A percentile compares a stretch with the other conserved stretches of the same genome.
Evolutionary conservation across 2,329 filamentous ascomycete genomes (phyloP).

Genomic region (Penicillium oxalicum): DNA sequence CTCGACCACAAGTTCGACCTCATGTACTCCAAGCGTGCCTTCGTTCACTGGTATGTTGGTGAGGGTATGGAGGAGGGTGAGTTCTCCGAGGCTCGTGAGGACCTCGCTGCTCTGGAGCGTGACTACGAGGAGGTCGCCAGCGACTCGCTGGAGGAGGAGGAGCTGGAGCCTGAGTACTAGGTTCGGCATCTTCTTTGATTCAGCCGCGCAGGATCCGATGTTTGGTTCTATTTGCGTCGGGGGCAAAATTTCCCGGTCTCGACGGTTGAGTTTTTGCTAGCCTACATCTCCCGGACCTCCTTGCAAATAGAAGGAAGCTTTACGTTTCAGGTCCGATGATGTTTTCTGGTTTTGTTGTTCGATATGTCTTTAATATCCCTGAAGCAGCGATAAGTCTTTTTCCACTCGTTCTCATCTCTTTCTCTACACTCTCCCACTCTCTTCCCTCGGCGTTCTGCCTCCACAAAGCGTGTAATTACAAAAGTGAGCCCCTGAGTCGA

Average conservation of each 20-base stretch:
- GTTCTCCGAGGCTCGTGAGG: conserved; percentile 98
- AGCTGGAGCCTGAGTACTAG: conserved; percentile 90
- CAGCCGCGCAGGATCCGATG: conserved; percentile 13
- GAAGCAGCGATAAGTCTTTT: conserved; percentile 34
- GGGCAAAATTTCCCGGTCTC: conserved; percentile 19
- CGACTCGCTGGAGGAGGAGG: conserved; percentile 81
- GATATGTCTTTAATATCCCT: conserved; percentile 39
- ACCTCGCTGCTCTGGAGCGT: conserved; percentile 93
- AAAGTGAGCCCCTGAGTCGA: conserved; percentile 5
- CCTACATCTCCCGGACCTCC: conserved; percentile 21
- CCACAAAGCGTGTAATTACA: conserved; percentile 20
- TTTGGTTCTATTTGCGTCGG: conserved; percentile 19
- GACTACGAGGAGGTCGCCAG: conserved; percentile 98
- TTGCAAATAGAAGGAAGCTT: conserved; percentile 36
- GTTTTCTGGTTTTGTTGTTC: conserved; percentile 32
- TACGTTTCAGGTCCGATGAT: conserved; percentile 31
- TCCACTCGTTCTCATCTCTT: conserved; percentile 26
- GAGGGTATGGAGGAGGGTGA: conserved; percentile 99
- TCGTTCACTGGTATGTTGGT: conserved; percentile 99
- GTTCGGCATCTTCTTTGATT: conserved; percentile 20
- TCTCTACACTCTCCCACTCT: not conserved
- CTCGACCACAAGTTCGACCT: conserved; percentile 98
- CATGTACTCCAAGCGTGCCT: conserved; percentile 99
- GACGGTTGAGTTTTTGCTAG: conserved; percentile 20
- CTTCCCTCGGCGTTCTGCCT: conserved; percentile 3